phyloP scores from a whole-genome alignment of 2,329 filamentous ascomycete species.

The Neopestalotiopsis clavispora region DNA sequence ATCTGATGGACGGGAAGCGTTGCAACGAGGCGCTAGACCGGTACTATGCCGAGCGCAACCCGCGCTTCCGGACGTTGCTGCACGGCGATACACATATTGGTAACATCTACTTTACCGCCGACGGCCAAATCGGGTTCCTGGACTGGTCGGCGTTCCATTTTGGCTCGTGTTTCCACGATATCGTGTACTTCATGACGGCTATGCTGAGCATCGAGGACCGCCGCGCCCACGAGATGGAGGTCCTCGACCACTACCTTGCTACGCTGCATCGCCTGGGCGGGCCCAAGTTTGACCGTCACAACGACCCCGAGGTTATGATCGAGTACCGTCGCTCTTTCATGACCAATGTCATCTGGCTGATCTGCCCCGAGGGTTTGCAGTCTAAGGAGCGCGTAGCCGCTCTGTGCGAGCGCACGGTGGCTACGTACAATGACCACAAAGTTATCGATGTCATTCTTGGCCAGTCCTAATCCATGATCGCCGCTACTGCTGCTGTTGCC shows the following conservation, averaged over 20 bases:
- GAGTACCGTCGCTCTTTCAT: conserved; percentile 39
- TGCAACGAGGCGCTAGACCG: conserved; percentile 40
- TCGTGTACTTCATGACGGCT: conserved; percentile 45
- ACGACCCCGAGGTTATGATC: conserved; percentile 35
- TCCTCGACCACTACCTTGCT: conserved; percentile 41
- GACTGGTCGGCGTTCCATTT: conserved; percentile 49
- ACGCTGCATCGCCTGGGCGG: conserved; percentile 37
- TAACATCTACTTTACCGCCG: conserved; percentile 46
- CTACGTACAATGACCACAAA: conserved; percentile 42
- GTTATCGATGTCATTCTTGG: conserved; percentile 34
- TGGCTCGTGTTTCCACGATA: conserved; percentile 47
- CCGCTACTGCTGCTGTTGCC: not conserved
- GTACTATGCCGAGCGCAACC: conserved; percentile 42
- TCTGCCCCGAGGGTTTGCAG: conserved; percentile 37
- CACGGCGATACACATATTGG: conserved; percentile 50
- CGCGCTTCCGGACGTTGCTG: conserved; percentile 43
- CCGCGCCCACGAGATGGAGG: conserved; percentile 43
- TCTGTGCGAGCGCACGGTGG: conserved; percentile 40
- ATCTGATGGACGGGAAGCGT: conserved; percentile 41
- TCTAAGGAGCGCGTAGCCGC: conserved; percentile 38
- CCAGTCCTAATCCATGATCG: conserved; percentile 17
- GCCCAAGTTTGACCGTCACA: conserved; percentile 36
- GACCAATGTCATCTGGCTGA: conserved; percentile 37
- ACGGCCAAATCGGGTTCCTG: conserved; percentile 42
- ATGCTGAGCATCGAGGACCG: conserved; percentile 44